A percentile compares a stretch with the other conserved stretches of the same genome.
Evolutionary conservation across 192 early-diverging fungal species (phyloP).

Genomic region (Tieghemiomyces parasiticus): DNA sequence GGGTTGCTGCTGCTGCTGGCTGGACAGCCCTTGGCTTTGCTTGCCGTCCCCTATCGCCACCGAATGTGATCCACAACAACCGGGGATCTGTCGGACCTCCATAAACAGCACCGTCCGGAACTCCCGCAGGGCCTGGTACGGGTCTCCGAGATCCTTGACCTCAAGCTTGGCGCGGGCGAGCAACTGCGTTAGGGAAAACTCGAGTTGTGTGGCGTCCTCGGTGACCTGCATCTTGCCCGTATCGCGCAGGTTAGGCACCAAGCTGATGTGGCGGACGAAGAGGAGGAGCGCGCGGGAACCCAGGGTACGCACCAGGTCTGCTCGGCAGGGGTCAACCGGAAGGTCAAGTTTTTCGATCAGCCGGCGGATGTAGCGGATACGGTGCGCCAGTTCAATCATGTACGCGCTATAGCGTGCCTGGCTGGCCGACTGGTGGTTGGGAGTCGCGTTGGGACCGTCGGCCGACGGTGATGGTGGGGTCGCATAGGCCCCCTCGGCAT

Average conservation of each 20-base stretch:
- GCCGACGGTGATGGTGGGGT: not conserved
- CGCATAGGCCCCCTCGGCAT: not conserved
- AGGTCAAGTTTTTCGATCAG: not conserved
- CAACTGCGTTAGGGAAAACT: conserved; percentile 5
- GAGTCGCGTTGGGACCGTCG: too few relatives aligned
- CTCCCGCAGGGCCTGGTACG: conserved; percentile 8
- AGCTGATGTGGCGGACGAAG: conserved; percentile 1
- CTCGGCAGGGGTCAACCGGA: not conserved
- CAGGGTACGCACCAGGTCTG: not conserved
- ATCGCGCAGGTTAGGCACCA: not conserved
- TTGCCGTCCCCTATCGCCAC: too few relatives aligned
- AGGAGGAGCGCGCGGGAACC: not conserved
- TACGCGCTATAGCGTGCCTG: not conserved
- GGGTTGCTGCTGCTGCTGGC: not conserved
- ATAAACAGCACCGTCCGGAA: not conserved
- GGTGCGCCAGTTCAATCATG: conserved; percentile 7
- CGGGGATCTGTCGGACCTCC: not conserved
- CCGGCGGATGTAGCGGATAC: conserved; percentile 2
- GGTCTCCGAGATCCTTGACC: conserved; percentile 1
- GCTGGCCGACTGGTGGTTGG: not conserved
- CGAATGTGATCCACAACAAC: too few relatives aligned
- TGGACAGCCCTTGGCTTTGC: too few relatives aligned
- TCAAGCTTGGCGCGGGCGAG: not conserved
- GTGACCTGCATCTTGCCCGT: conserved; percentile 5
- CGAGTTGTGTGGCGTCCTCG: conserved; percentile 4